Conservation (phyloP, 1,139 yeast genomes). For the Debaryomyces sp. region DNA sequence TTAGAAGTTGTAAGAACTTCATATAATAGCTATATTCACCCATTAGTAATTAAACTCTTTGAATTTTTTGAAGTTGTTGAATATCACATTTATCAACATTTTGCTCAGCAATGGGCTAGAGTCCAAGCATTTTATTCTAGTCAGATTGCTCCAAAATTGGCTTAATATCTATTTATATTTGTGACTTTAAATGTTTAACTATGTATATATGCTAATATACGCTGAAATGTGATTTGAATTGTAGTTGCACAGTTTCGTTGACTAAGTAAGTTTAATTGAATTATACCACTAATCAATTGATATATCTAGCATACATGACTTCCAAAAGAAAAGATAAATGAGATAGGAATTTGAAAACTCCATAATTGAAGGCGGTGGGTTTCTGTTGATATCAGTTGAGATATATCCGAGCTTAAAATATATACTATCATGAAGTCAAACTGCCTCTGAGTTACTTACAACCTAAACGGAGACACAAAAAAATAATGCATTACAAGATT, state of each 20-base stretch:
- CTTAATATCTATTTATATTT: slow-evolving; percentile 3
- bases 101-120: slow-evolving; percentile 17
- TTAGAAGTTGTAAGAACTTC: slow-evolving; percentile 7
- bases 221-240: neutral
- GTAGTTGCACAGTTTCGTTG: no score
- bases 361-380: no score
- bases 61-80: slow-evolving; percentile 36
- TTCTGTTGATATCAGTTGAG: no score
- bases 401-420: neutral
- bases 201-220: slow-evolving; percentile 8
- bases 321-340: no score
- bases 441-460: no score
- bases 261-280: no score
- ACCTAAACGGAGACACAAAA: neutral
- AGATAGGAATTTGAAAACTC: no score
- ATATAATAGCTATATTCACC: slow-evolving; percentile 27
- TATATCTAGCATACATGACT: no score
- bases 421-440: no score
- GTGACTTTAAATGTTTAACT: slow-evolving; percentile 2
- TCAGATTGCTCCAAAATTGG: slow-evolving; percentile 17
- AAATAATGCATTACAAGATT: neutral
- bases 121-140: slow-evolving; percentile 11
- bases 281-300: no score
- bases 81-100: slow-evolving; percentile 25
- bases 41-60: slow-evolving; percentile 32